Percentiles rank a stretch among this genome's conserved stretches.
These are phyloP conservation scores for Nigrograna mackinnonii DNA, from an alignment of 2,329 filamentous ascomycete species.

Conservation along the genomic window DNA sequence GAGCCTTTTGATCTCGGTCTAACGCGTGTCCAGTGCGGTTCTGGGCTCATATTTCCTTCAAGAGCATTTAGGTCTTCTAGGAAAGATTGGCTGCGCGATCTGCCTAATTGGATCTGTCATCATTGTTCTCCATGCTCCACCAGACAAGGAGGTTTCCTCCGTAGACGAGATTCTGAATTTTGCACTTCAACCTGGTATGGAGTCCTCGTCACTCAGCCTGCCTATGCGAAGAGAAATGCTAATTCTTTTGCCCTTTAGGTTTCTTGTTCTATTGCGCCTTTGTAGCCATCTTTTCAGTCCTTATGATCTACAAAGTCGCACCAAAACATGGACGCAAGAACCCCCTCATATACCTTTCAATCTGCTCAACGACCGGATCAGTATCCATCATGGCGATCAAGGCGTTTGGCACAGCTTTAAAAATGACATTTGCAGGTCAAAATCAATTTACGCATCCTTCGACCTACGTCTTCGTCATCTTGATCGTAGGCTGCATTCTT, in stretches of 20 bases:
- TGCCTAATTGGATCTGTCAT: conserved; percentile 96
- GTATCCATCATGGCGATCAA: conserved; percentile 99
- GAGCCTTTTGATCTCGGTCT: conserved; percentile 10
- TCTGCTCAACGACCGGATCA: conserved; percentile 95
- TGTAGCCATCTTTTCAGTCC: conserved; percentile 79
- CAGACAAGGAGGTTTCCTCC: conserved; percentile 86
- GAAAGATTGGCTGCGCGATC: conserved; percentile 93
- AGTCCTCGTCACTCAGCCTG: conserved; percentile 16
- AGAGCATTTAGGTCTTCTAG: conserved; percentile 86
- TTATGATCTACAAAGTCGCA: conserved; percentile 97
- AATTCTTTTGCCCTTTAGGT: conserved; percentile 54
- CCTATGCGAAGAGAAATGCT: neutral
- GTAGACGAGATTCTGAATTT: conserved; percentile 91
- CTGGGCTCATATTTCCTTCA: conserved; percentile 92
- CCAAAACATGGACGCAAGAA: conserved; percentile 93
- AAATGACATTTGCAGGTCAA: conserved; percentile 88
- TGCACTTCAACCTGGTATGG: conserved; percentile 84
- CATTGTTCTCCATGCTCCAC: conserved; percentile 94
- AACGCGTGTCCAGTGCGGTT: conserved; percentile 65
- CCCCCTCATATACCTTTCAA: conserved; percentile 93
- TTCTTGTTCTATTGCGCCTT: conserved; percentile 85
- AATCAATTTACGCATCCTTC: conserved; percentile 96
- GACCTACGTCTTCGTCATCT: conserved; percentile 96
- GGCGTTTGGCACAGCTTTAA: conserved; percentile 95
- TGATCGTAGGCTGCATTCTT: conserved; percentile 89